These are phyloP conservation scores for Poa pratensis DNA, from an alignment of 176 grass and related monocot genomes.

Conservation along the genomic window DNA sequence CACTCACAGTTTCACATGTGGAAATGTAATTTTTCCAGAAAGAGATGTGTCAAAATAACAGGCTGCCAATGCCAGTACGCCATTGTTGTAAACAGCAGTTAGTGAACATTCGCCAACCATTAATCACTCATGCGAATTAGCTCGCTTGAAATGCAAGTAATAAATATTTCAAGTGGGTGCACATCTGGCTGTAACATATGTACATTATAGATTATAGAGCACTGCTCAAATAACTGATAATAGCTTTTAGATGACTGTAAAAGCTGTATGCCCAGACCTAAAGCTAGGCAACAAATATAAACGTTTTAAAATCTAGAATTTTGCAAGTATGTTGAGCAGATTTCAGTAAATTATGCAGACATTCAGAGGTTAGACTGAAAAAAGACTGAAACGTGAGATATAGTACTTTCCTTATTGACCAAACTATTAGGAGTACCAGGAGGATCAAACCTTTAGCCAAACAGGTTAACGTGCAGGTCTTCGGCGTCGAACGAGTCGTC, in stretches of 20 bases:
- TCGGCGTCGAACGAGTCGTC: too few species aligned
- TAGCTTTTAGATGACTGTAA: neutral
- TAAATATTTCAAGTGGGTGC: neutral
- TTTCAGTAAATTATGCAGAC: neutral
- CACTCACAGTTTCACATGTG: too few species aligned
- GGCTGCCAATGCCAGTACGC: neutral
- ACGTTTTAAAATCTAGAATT: neutral
- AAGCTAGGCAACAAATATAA: neutral
- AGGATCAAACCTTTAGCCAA: too few species aligned
- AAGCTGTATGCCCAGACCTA: neutral
- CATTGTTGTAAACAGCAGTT: neutral
- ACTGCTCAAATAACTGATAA: neutral
- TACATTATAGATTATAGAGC: conserved; percentile 11
- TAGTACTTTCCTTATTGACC: too few species aligned
- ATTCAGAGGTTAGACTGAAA: neutral
- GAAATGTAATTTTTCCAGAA: too few species aligned
- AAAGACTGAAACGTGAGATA: too few species aligned
- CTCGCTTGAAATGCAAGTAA: neutral
- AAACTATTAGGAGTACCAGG: too few species aligned
- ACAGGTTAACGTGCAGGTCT: too few species aligned
- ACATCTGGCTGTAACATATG: conserved; percentile 1
- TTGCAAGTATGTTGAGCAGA: neutral
- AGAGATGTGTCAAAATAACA: too few species aligned
- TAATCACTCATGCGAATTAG: neutral
- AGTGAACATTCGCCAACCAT: neutral